phyloP scores from a whole-genome alignment of 2,329 filamentous ascomycete species.

The Ceratocystis albifundus region DNA sequence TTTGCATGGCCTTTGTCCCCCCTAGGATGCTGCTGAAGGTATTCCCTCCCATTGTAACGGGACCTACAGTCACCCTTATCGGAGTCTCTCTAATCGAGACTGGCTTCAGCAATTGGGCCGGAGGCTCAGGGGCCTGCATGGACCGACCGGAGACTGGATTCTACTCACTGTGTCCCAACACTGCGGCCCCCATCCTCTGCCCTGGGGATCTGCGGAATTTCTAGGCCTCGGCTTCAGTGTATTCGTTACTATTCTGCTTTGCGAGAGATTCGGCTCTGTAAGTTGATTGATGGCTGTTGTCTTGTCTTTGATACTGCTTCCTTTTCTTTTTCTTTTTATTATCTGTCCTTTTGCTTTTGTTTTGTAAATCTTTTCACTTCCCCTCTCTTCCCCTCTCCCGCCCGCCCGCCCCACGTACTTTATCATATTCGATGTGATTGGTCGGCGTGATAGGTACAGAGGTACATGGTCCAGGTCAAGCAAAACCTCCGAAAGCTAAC shows the following conservation, averaged over 20 bases:
- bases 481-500: slow-evolving; percentile 5
- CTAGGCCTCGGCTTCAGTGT: slow-evolving; percentile 70
- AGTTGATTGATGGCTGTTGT: neutral
- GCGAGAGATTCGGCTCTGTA: slow-evolving; percentile 61
- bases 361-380: neutral
- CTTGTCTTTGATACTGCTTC: neutral
- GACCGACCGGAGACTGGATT: slow-evolving; percentile 39
- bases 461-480: neutral
- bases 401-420: neutral
- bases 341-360: neutral
- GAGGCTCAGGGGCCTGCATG: slow-evolving; percentile 53
- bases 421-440: neutral
- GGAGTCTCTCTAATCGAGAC: slow-evolving; percentile 60
- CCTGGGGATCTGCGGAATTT: slow-evolving; percentile 69
- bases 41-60: slow-evolving; percentile 66
- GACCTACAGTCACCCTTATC: slow-evolving; percentile 58
- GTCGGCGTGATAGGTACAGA: neutral
- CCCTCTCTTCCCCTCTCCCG: neutral
- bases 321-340: neutral
- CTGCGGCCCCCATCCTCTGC: slow-evolving; percentile 56
- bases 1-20: slow-evolving; percentile 63
- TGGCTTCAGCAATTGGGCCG: slow-evolving; percentile 68
- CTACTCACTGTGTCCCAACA: slow-evolving; percentile 54
- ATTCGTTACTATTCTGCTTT: slow-evolving; percentile 66
- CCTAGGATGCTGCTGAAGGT: slow-evolving; percentile 56